phyloP scores from a whole-genome alignment of 2,329 filamentous ascomycete species.

The Davidsoniella australis region DNA sequence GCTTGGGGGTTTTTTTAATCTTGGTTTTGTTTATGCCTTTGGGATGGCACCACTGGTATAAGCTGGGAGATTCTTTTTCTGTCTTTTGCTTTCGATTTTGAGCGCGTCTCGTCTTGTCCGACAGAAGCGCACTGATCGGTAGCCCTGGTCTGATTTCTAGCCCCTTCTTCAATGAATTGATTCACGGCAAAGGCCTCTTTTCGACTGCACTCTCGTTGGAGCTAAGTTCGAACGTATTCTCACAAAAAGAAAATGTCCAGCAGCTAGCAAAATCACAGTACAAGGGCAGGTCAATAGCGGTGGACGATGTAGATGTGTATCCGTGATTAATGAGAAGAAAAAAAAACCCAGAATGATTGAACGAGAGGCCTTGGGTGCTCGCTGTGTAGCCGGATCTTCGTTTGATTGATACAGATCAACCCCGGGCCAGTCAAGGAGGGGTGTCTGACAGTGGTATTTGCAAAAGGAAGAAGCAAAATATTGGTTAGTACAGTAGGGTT shows the following conservation, averaged over 20 bases:
- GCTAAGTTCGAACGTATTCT: background rate
- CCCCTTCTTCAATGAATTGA: constrained; percentile 1
- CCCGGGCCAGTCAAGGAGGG: background rate
- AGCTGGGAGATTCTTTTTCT: constrained; percentile 2
- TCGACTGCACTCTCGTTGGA: background rate
- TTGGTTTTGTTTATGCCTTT: background rate
- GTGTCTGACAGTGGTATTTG: constrained; percentile 2
- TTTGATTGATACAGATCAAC: background rate
- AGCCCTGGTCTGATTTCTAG: constrained; percentile 4
- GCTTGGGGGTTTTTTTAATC: too few species aligned
- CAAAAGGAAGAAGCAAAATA: background rate
- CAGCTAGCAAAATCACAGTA: too few species aligned
- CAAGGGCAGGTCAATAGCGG: too few species aligned
- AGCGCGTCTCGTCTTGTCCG: constrained; percentile 5
- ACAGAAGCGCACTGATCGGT: constrained; percentile 6
- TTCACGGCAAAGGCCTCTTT: background rate
- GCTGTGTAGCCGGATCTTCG: too few species aligned
- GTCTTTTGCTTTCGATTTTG: constrained; percentile 3
- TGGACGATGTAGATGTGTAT: too few species aligned
- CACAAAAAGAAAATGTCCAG: too few species aligned
- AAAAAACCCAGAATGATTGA: too few species aligned
- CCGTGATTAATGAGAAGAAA: too few species aligned
- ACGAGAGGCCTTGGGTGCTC: background rate
- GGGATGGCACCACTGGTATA: background rate
- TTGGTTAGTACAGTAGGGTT: background rate